Conservation (phyloP, 495 filamentous ascomycete species). For the Podospora comata region DNA sequence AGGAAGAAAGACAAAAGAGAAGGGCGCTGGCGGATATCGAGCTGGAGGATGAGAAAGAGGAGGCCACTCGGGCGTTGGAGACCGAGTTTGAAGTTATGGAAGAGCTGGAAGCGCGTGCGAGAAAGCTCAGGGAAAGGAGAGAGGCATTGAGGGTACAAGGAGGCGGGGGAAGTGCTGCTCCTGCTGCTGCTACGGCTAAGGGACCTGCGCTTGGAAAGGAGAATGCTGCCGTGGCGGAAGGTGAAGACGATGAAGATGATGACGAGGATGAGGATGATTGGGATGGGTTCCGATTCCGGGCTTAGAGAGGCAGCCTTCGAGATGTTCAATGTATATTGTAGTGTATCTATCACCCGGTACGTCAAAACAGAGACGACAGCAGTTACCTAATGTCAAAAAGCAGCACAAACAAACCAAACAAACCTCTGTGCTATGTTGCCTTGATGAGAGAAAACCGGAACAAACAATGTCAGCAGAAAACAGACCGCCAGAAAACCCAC, state of each 20-base stretch:
- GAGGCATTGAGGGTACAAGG: constrained; percentile 46
- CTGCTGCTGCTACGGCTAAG: constrained; percentile 23
- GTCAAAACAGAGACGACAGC: neutral
- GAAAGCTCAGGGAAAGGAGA: constrained; percentile 67
- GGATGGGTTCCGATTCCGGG: constrained; percentile 66
- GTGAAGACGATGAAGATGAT: constrained; percentile 54
- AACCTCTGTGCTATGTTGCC: neutral
- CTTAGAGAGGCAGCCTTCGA: constrained; percentile 15
- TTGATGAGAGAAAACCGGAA: neutral
- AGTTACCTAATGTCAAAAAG: neutral
- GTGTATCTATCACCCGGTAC: neutral
- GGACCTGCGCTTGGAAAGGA: constrained; percentile 33
- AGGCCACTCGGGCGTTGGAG: constrained; percentile 74
- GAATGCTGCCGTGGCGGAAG: constrained; percentile 30
- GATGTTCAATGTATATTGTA: neutral
- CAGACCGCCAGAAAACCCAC: neutral
- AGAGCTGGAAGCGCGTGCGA: constrained; percentile 75
- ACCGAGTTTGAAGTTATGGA: constrained; percentile 97
- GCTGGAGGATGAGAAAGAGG: constrained; percentile 73
- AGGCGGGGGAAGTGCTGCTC: constrained; percentile 16
- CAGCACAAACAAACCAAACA: neutral
- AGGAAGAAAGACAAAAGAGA: constrained; percentile 53
- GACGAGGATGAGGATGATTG: constrained; percentile 60
- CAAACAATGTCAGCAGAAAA: neutral
- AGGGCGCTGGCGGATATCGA: constrained; percentile 59